Base-by-base conservation (phyloP, 2,329 filamentous ascomycete genomes). In the Zalaria obscura region DNA sequence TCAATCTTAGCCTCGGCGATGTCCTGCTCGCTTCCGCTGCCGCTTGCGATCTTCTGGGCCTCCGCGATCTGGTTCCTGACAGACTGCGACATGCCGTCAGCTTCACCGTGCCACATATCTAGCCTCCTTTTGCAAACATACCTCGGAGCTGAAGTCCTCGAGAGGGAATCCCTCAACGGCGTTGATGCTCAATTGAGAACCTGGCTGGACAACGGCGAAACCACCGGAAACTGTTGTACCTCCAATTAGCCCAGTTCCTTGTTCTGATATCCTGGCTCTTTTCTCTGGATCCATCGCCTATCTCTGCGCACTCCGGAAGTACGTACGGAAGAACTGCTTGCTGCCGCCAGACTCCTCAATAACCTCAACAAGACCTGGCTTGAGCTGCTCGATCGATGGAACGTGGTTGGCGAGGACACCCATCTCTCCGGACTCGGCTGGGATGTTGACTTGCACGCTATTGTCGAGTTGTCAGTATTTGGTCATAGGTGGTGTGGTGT, bases 301-400 rank as follows among this genome's bases (percentile, higher is more conserved):
- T 39, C 18, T 18, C 18, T 18, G 18, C 18, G 33, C 35, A 6
- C 3, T 38, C 34, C 32, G 8, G 36, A 42, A 40, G 39, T 36
- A 79, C 86, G 56, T 84, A 94, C 88, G 76, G 82, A 98, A 98
- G 74, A 91, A 98, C 70, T 93, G 85, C 79, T 98, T 98, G 83
- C 65, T 80, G 52, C 73, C 73, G 60, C 86, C 84, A 60, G 70
- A 76, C 76, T 98, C 91, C 75, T 96, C 89, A 54, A 96, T 78
- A 61, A 98, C 75, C 75, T 96, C 89, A 54, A 98, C 76, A 54
- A 96, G 70, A 60, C 91, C 91, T 47, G 91, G 88, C 78, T 93
- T 94, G 67, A 98, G 76, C 75, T 98, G 91, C 76, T 98, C 91
- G 62, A 98, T 96, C 48, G 88, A 87, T 51, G 91, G 88, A 58